Conservation (phyloP, 805 yeast genomes). For the Lachancea lanzarotensis region DNA sequence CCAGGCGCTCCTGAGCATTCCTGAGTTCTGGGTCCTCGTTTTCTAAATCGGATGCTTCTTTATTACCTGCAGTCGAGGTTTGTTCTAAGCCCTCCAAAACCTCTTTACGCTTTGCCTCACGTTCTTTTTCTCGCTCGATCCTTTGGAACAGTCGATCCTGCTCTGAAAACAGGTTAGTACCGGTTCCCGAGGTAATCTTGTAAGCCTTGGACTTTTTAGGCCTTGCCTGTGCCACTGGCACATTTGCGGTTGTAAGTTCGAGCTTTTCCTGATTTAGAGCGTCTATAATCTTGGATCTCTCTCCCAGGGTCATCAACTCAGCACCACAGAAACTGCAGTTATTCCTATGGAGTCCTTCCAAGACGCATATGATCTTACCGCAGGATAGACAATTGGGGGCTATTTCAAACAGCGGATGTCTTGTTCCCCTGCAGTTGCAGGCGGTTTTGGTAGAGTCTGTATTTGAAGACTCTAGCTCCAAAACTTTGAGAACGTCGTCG, state of each 20-base stretch:
- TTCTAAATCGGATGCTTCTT: conserved; percentile 38
- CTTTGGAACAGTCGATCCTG: conserved; percentile 59
- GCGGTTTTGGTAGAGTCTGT: conserved; percentile 22
- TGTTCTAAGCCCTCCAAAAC: conserved; percentile 21
- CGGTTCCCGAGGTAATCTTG: conserved; percentile 54
- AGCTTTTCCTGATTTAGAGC: conserved; percentile 50
- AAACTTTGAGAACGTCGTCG: conserved; percentile 51
- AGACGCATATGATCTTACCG: conserved; percentile 86
- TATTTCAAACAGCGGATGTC: conserved; percentile 81
- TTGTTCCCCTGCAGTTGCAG: conserved; percentile 81
- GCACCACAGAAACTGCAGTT: conserved; percentile 81
- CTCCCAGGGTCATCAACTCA: conserved; percentile 57
- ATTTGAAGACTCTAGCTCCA: conserved; percentile 36
- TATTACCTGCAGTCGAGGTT: conserved; percentile 29
- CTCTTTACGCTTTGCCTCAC: conserved; percentile 25
- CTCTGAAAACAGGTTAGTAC: conserved; percentile 58
- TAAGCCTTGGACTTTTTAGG: conserved; percentile 36
- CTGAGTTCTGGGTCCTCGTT: conserved; percentile 48
- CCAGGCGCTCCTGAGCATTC: conserved; percentile 68
- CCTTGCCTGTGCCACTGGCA: conserved; percentile 15
- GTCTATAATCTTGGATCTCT: conserved; percentile 49
- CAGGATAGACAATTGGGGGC: conserved; percentile 93
- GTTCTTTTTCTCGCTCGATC: conserved; percentile 27
- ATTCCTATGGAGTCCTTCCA: conserved; percentile 69
- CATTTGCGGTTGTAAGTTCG: conserved; percentile 30